Evolutionary conservation across 129 eudicot species (phyloP).

Genomic region (Centrapalus pauciflorus): DNA sequence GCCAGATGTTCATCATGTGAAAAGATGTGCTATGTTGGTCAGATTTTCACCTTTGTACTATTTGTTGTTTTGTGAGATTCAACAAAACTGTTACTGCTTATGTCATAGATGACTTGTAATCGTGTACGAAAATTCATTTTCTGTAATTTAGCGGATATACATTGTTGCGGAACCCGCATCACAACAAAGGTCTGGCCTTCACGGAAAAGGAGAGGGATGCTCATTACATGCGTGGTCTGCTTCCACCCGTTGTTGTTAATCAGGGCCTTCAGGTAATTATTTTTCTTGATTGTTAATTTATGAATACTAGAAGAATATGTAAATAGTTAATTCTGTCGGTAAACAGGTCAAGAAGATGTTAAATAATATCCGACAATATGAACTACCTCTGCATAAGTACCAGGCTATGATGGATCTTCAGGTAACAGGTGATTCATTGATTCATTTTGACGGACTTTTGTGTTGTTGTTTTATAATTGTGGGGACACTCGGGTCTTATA

Average conservation of each 20-base stretch:
- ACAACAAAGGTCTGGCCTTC: conserved; percentile 85
- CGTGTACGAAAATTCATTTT: no score
- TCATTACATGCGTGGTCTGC: conserved; percentile 81
- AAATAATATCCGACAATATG: conserved; percentile 66
- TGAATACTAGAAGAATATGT: neutral
- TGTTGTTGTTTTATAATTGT: neutral
- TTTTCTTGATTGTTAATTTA: neutral
- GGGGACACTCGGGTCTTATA: conserved; percentile 21
- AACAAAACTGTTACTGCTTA: no score
- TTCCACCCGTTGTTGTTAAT: conserved; percentile 65
- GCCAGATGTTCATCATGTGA: no score
- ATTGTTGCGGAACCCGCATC: conserved; percentile 75
- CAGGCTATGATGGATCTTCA: conserved; percentile 99
- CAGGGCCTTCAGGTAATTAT: conserved; percentile 63
- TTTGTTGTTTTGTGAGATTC: no score
- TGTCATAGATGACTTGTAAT: no score
- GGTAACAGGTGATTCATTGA: conserved; percentile 40
- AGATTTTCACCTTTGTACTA: no score
- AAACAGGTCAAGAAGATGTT: conserved; percentile 74
- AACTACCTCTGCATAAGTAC: conserved; percentile 74
- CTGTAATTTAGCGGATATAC: conserved; percentile 55
- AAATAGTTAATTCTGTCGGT: neutral
- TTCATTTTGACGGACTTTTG: neutral
- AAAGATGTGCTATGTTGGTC: no score
- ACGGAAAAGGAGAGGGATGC: conserved; percentile 81